These are phyloP conservation scores for Pichia sp. DNA, from an alignment of 1,139 yeast genomes.

Conservation along the genomic window DNA sequence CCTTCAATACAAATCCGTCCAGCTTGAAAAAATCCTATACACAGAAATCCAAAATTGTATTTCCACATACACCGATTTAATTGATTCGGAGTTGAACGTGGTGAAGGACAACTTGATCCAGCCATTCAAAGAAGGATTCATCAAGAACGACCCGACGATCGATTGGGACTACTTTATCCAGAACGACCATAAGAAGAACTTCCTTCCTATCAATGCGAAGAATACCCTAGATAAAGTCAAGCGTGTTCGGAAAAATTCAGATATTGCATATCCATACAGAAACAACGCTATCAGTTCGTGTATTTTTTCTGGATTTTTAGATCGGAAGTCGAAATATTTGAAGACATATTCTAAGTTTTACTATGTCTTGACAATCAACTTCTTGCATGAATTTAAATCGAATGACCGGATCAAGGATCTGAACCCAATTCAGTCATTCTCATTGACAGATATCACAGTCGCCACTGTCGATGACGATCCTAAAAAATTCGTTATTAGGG, in stretches of 20 bases:
- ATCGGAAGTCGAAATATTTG: conserved; percentile 60
- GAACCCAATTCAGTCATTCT: conserved; percentile 40
- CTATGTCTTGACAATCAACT: conserved; percentile 73
- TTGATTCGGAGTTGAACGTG: conserved; percentile 57
- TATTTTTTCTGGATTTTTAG: conserved; percentile 51
- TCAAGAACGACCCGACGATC: conserved; percentile 57
- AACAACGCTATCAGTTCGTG: conserved; percentile 51
- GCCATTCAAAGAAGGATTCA: conserved; percentile 61
- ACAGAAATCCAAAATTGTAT: conserved; percentile 62
- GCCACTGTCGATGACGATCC: conserved; percentile 31
- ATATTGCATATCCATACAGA: conserved; percentile 50
- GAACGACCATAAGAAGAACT: conserved; percentile 45
- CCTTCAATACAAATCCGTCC: conserved; percentile 69
- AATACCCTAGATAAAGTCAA: conserved; percentile 37
- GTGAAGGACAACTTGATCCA: conserved; percentile 57
- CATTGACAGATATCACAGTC: conserved; percentile 37
- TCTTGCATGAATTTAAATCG: conserved; percentile 68
- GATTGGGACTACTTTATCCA: conserved; percentile 77
- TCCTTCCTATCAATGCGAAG: conserved; percentile 27
- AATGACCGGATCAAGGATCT: conserved; percentile 57
- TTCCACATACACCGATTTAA: conserved; percentile 51
- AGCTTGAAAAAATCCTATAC: conserved; percentile 67
- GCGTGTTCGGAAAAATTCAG: conserved; percentile 44
- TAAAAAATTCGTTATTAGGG: conserved; percentile 32
- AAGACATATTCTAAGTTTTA: conserved; percentile 65